Percentiles rank a stretch among this genome's conserved stretches.
These are phyloP conservation scores for Trichophyton simii DNA, from an alignment of 2,329 filamentous ascomycete species.

Conservation along the genomic window DNA sequence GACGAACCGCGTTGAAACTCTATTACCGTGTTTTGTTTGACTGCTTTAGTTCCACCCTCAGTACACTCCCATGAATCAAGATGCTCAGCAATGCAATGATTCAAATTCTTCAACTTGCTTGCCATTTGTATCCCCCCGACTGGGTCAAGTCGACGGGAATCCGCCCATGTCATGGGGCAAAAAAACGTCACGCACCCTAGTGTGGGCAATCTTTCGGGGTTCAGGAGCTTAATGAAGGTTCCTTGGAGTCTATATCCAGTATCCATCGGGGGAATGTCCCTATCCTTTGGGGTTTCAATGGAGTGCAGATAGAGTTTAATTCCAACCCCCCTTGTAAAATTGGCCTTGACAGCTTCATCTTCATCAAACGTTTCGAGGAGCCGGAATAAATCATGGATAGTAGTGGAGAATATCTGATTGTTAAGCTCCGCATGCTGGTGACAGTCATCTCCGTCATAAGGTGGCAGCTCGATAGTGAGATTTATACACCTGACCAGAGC, in stretches of 20 bases:
- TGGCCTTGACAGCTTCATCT: neutral
- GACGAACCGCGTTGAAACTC: neutral
- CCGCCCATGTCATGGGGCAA: too few species aligned
- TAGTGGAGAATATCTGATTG: constrained; percentile 1
- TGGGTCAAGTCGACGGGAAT: neutral
- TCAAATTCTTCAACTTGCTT: neutral
- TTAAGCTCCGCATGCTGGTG: neutral
- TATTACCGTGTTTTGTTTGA: neutral
- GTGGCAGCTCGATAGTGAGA: neutral
- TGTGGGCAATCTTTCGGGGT: neutral
- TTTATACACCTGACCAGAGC: neutral
- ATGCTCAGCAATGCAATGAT: neutral
- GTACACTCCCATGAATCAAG: neutral
- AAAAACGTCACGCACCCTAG: neutral
- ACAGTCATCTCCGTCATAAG: neutral
- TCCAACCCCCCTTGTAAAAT: neutral
- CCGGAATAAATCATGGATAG: neutral
- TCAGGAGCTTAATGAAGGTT: neutral
- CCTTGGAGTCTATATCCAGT: neutral
- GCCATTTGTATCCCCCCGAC: neutral
- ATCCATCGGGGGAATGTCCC: neutral
- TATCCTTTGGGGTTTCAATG: neutral
- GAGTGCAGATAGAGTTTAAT: neutral
- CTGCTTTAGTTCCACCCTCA: too few species aligned
- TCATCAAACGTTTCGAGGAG: constrained; percentile 2